Base-by-base conservation (phyloP, 345 rosid genomes). In the Populus euphratica region DNA sequence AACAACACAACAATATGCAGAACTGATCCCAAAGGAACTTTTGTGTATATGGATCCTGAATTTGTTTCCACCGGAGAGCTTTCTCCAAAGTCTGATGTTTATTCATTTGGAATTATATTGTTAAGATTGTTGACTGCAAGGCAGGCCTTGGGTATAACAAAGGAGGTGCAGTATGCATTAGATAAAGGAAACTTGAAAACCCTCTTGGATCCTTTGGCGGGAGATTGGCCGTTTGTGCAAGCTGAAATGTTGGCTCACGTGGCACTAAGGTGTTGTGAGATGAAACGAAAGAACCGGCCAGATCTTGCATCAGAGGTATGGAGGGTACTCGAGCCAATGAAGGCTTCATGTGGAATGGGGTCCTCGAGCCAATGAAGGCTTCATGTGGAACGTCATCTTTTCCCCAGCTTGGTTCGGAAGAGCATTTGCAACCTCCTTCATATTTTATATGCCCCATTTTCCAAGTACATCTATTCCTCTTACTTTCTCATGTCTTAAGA, bases 221-320 rank as follows among this genome's bases (percentile, higher is more conserved):
- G 99, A 70, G 96, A 95, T 81, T 95, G 98, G 99, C 98, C 99
- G 1, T 88, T 89, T 88, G 88, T 89, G 78, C 91, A 88, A 83
- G 98, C 97, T 10, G 91, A 92, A 86, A 97, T 89, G 84, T 81
- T 95, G 83, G 85, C 97, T 79, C 86, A 83, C 80, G 77, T 93
- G 81, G 98, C 96, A 39, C 80, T 95, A 82, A 86, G 98, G 81
- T 93, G 99, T 79, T 91, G 97, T 74, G 93, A 95, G 82, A 36
- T 83, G 89, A 89, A 75, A 65, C 73, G 91, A 31, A 88, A 85
- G 82, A 81, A 80, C 78, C 89, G 98, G 73, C 99, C 99, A 44
- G 89, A 92, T 79, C 97, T 93, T 49, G 92, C 82, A 52, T 85
- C 88, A 21, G 96, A 92, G 69, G 94, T 95, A 29, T 92, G 93